Evolutionary conservation across 306 rosid genomes (phyloP), one percentile per base, ranked within the genome.

Genomic region (Rosa persica): DNA sequence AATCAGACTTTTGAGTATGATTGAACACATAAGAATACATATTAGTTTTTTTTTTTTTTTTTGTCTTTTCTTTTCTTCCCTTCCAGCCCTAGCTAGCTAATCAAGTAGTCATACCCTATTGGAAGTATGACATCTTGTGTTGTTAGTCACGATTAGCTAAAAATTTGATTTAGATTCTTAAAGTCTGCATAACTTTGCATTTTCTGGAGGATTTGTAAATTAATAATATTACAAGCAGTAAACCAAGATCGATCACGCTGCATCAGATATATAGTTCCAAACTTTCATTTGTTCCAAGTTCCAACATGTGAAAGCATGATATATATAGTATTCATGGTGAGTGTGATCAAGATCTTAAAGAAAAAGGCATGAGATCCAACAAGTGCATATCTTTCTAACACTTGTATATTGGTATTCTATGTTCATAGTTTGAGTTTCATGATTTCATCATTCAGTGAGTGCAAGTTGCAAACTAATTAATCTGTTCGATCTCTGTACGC

Each of bases 251-350:
- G 69, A 64, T 30, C 11, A 64, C 42, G 43, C 19, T 11, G 67
- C 43, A 15, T 60, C 22, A 12, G n/a, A n/a, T 8, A 17, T 16
- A 65, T 19, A 65, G 23, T 65, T 65, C 70, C 70, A 65, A 16
- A 36, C 46, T 65, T 65, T 36, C 70, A 30, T 30, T 30, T 30
- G 34, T 30, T 30, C 34, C n/a, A 2, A 65, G 23, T 65, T 36
- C 46, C 46, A 65, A 65, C 70, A 36, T 36, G 70, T 65, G 46
- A 65, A 38, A 17, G 46, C 70, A 65, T 65, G 43, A 65, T 34
- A 4, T 62, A 3, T 12, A 30, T 58, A 22, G 68, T 5, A 16
- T 19, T 65, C 70, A 17, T 65, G 46, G 43, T 17, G 67, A 62
- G 38, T 5, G 20, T 62, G 19, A 8, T 39, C 8, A 39, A 0